phyloP scores from a whole-genome alignment of 495 filamentous ascomycete genomes.

The Podospora pseudocomata region DNA sequence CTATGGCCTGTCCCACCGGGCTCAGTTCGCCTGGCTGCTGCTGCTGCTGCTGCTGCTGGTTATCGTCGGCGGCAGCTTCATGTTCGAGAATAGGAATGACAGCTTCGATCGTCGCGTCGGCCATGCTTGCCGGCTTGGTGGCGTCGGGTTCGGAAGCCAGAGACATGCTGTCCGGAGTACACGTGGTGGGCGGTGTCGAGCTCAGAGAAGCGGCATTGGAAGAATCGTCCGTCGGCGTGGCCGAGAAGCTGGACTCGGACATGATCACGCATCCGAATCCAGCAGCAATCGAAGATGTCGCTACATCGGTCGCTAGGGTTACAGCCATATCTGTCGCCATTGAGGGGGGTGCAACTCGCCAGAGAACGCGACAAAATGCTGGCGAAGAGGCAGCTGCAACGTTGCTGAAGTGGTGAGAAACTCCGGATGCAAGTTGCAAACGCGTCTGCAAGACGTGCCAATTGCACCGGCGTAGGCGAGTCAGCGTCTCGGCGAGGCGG shows the following conservation, averaged over 20 bases:
- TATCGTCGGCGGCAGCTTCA: slow-evolving; percentile 14
- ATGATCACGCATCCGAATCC: slow-evolving; percentile 25
- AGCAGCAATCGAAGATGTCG: slow-evolving; percentile 1
- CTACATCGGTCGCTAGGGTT: neutral
- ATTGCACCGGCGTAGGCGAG: slow-evolving; percentile 2
- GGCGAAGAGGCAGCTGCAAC: neutral
- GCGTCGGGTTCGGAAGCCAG: slow-evolving; percentile 39
- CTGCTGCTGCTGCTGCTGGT: slow-evolving; percentile 18
- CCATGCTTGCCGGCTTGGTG: slow-evolving; percentile 20
- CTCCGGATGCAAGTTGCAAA: slow-evolving; percentile 6
- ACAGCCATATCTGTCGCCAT: neutral
- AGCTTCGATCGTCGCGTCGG: slow-evolving; percentile 21
- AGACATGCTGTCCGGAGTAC: slow-evolving; percentile 44
- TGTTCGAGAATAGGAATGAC: slow-evolving; percentile 24
- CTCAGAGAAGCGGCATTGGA: slow-evolving; percentile 44
- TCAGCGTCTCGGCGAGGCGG: slow-evolving; percentile 15
- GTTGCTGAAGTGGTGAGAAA: neutral
- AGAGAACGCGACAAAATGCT: neutral
- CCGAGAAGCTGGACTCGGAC: slow-evolving; percentile 33
- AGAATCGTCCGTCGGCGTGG: slow-evolving; percentile 36
- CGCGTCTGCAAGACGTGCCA: slow-evolving; percentile 3
- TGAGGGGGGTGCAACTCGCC: neutral
- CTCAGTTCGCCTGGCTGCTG: slow-evolving; percentile 25
- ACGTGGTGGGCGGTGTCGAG: slow-evolving; percentile 47
- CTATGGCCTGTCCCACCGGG: slow-evolving; percentile 38